These are phyloP conservation scores for Hypholoma sublateritium DNA, from an alignment of 768 basidiomycete species.

Conservation along the genomic window DNA sequence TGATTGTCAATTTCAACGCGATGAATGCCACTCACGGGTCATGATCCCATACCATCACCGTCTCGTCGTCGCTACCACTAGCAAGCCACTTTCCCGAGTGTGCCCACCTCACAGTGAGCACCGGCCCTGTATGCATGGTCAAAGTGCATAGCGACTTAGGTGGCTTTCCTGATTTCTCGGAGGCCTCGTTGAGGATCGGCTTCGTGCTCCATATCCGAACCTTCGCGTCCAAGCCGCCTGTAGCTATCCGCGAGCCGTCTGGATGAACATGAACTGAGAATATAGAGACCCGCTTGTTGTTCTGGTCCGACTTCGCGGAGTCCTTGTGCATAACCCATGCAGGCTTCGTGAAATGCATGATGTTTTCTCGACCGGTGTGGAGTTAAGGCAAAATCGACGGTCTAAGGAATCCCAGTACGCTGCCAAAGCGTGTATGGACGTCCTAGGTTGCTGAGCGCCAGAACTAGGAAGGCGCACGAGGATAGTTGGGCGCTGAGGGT, in stretches of 20 bases:
- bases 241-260: slow-evolving; percentile 95
- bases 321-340: slow-evolving; percentile 87
- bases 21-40: slow-evolving; percentile 72
- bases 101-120: slow-evolving; percentile 90
- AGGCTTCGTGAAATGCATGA: slow-evolving; percentile 87
- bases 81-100: slow-evolving; percentile 93
- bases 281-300: slow-evolving; percentile 74
- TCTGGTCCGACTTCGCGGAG: slow-evolving; percentile 58
- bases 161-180: slow-evolving; percentile 66
- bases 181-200: slow-evolving; percentile 79
- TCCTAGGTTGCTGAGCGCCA: too few relatives aligned
- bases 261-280: slow-evolving; percentile 95
- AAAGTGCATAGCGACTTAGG: slow-evolving; percentile 91
- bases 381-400: too few relatives aligned
- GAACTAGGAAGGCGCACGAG: too few relatives aligned
- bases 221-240: slow-evolving; percentile 93
- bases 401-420: slow-evolving; percentile 34
- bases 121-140: slow-evolving; percentile 91
- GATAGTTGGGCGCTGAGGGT: too few relatives aligned
- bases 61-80: slow-evolving; percentile 93
- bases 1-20: neutral
- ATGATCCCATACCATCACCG: slow-evolving; percentile 96
- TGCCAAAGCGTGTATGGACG: too few relatives aligned
- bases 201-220: slow-evolving; percentile 97
- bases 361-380: neutral